Evolutionary conservation across 345 rosid genomes (phyloP), one percentile per base, ranked within the genome.

Genomic region (Linum tenue): DNA sequence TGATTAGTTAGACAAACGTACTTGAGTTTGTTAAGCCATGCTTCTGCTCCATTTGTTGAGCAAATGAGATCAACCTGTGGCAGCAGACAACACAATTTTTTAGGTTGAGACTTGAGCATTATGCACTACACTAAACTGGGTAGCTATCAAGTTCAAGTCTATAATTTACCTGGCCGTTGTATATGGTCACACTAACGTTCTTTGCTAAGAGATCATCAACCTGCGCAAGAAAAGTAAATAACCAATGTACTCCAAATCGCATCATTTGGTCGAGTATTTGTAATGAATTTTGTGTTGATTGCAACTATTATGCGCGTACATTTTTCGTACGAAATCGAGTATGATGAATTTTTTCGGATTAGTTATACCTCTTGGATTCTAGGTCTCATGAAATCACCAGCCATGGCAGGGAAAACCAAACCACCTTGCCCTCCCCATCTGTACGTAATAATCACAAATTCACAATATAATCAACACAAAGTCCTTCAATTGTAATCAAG

Each of bases 11-110:
- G 31, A 22, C 31, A 22, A 22, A 22, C 31, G 31, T 22, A 75
- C 84, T 76, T 70, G 63, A 82, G 80, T 60, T 76, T 77, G 44
- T 55, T 65, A 17, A 82, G 5, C 84, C 86, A 78, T 8, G 84
- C 70, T 67, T 82, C 84, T 55, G 60, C 72, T 69, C 84, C 80
- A 66, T 67, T 76, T 39, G 84, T 82, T 68, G 83, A 69, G 55
- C 80, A 74, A 64, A 79, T 73, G 55, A 77, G 70, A 67, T 80
- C 86, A 67, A 82, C 55, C 82, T 82, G 50, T 17, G 40, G 36
- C 0, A 69, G 7, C 9, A 41, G 59, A 5, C 17, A 67, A 42
- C 11, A 12, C 15, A 53, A 22, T 22, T 22, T 22, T 22, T 22
- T 22, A 22, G 31, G 31, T 8, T 3, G 15, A 38, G 53, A 14